These are phyloP conservation scores for Vigna radiata DNA, from an alignment of 306 rosid genomes.

Conservation along the genomic window DNA sequence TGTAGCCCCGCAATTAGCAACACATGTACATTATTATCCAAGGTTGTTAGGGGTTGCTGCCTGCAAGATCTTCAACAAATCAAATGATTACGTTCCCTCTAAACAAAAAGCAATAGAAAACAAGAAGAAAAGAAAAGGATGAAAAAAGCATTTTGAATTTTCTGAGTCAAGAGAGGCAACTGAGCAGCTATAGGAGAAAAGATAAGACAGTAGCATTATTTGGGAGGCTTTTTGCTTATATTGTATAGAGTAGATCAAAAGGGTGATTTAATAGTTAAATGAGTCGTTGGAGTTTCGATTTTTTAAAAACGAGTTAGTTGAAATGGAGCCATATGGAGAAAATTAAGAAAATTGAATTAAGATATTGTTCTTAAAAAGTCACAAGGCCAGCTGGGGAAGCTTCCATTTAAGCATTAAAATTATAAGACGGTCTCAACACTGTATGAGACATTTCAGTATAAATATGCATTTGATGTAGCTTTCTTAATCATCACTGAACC, in stretches of 20 bases:
- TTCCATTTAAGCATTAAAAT: constrained; percentile 35
- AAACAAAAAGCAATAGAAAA: background rate
- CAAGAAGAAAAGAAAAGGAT: background rate
- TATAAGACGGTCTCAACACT: background rate
- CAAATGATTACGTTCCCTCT: background rate
- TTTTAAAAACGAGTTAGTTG: background rate
- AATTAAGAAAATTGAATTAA: background rate
- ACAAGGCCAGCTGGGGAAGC: constrained; percentile 46
- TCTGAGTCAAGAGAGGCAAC: constrained; percentile 35
- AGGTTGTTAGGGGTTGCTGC: background rate
- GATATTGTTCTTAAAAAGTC: background rate
- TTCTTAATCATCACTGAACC: constrained; percentile 7
- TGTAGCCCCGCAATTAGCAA: no score
- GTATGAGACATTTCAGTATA: constrained; percentile 44
- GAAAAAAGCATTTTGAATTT: constrained; percentile 1
- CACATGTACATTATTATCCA: no score
- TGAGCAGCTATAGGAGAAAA: background rate
- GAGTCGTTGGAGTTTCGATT: constrained; percentile 37
- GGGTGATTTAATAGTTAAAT: constrained; percentile 2
- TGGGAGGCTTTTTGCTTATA: background rate
- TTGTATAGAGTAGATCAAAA: background rate
- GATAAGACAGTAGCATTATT: background rate
- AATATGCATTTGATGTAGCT: constrained; percentile 23
- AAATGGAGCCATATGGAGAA: constrained; percentile 22
- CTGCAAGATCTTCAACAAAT: background rate